These are phyloP conservation scores for Alloascoidea hylecoeti DNA, from an alignment of 805 yeast genomes.

Conservation along the genomic window DNA sequence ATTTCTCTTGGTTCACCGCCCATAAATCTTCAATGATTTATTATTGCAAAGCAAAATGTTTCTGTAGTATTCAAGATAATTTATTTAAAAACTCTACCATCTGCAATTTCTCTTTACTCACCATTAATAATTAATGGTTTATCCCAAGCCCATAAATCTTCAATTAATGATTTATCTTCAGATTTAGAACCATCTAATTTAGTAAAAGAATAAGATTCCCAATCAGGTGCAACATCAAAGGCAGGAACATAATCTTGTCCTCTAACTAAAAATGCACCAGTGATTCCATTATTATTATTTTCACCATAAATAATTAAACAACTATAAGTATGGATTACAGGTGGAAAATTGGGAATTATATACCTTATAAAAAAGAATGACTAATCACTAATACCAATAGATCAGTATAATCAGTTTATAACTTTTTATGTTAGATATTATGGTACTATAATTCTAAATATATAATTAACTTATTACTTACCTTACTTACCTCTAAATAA, in stretches of 20 bases:
- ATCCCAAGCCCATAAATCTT: slow-evolving; percentile 98
- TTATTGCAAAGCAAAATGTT: no score
- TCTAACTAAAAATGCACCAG: slow-evolving; percentile 90
- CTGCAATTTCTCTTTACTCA: slow-evolving; percentile 76
- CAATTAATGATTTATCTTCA: slow-evolving; percentile 66
- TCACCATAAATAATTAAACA: slow-evolving; percentile 92
- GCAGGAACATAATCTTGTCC: slow-evolving; percentile 90
- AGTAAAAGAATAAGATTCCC: slow-evolving; percentile 85
- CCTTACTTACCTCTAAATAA: no score
- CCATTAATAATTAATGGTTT: slow-evolving; percentile 77
- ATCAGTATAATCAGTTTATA: slow-evolving; percentile 87
- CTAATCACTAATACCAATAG: no score
- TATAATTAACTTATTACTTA: slow-evolving; percentile 96
- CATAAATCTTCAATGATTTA: no score
- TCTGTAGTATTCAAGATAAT: no score
- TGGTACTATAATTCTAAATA: slow-evolving; percentile 94
- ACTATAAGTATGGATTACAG: slow-evolving; percentile 93
- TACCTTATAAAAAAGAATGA: no score
- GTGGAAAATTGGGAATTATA: no score
- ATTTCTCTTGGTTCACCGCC: no score
- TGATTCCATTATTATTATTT: slow-evolving; percentile 95
- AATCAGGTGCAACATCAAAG: slow-evolving; percentile 97
- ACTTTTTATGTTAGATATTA: slow-evolving; percentile 97
- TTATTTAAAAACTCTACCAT: slow-evolving; percentile 96
- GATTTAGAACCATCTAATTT: slow-evolving; percentile 70